A percentile compares a stretch with the other conserved stretches of the same genome.
Evolutionary conservation across 2,329 filamentous ascomycete genomes (phyloP).

Genomic region (Scopulariopsis brevicaulis): DNA sequence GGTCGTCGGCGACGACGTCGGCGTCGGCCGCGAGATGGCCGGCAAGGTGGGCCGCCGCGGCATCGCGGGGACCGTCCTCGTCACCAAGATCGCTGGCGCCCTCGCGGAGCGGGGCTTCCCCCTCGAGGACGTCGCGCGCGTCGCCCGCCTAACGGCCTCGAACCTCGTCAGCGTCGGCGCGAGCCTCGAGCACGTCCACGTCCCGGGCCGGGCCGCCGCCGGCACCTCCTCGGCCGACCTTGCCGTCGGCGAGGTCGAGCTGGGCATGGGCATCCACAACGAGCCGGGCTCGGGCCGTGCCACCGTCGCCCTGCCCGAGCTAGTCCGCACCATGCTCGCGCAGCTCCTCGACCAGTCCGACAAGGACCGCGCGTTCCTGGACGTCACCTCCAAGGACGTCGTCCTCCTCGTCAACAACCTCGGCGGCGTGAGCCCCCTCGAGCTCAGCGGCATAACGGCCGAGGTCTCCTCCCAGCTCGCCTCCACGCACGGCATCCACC

Average conservation of each 20-base stretch:
- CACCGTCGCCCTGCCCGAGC: constrained; percentile 36
- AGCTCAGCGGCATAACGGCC: constrained; percentile 59
- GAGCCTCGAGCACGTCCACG: constrained; percentile 83
- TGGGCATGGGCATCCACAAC: constrained; percentile 74
- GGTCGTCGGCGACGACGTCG: constrained; percentile 84
- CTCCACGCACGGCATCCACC: constrained; percentile 43
- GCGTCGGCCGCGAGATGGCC: constrained; percentile 67
- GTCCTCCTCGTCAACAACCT: constrained; percentile 68
- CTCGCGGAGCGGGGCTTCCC: constrained; percentile 59
- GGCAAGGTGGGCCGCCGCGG: constrained; percentile 90
- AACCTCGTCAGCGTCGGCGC: constrained; percentile 81
- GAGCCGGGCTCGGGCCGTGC: constrained; percentile 46
- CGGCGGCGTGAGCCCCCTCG: constrained; percentile 60
- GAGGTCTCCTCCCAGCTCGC: constrained; percentile 56
- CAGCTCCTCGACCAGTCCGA: constrained; percentile 58
- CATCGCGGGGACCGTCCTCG: constrained; percentile 81
- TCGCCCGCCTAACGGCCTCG: constrained; percentile 59
- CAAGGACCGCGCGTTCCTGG: constrained; percentile 58
- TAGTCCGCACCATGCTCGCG: constrained; percentile 54
- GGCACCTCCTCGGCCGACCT: constrained; percentile 40
- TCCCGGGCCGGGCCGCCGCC: constrained; percentile 57
- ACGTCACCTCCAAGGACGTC: constrained; percentile 50
- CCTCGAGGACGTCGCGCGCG: constrained; percentile 59
- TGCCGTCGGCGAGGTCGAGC: constrained; percentile 43
- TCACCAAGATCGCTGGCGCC: constrained; percentile 84